A percentile compares a stretch with the other conserved stretches of the same genome.
Evolutionary conservation across 2,329 filamentous ascomycete genomes (phyloP).

Genomic region (Beauveria pseudobassiana): DNA sequence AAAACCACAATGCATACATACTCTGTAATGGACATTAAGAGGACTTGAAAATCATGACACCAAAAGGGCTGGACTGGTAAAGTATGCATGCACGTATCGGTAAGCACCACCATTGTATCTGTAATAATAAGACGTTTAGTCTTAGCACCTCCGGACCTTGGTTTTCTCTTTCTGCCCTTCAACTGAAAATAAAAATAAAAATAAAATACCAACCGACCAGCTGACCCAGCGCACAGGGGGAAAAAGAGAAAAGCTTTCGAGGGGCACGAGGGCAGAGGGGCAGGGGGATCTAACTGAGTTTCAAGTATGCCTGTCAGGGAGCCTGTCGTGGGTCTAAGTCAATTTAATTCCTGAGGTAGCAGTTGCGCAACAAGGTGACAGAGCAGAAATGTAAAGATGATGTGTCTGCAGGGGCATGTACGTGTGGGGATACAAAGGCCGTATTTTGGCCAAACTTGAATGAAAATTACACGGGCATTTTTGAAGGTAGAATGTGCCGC

Average conservation of each 20-base stretch:
- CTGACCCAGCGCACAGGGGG: slow-evolving; percentile 1
- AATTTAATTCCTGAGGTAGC: not conserved
- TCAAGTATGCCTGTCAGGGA: no score
- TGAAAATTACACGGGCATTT: not conserved
- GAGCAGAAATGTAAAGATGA: no score
- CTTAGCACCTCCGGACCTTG: not conserved
- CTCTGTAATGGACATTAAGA: no score
- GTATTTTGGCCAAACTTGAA: not conserved
- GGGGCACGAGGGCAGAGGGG: not conserved
- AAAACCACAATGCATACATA: not conserved
- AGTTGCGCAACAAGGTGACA: no score
- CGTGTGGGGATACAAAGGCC: no score
- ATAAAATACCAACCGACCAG: not conserved
- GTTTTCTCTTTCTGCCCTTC: not conserved
- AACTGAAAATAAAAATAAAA: not conserved
- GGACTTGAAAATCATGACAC: not conserved
- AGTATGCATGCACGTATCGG: not conserved
- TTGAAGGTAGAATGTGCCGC: not conserved
- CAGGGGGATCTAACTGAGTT: no score
- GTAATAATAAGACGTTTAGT: no score
- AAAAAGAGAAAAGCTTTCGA: not conserved
- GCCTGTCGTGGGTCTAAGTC: slow-evolving; percentile 9
- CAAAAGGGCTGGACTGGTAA: not conserved
- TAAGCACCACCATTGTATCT: not conserved
- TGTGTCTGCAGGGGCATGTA: not conserved